phyloP scores from a whole-genome alignment of 129 eudicot species.

The Helianthus tuberosus region DNA sequence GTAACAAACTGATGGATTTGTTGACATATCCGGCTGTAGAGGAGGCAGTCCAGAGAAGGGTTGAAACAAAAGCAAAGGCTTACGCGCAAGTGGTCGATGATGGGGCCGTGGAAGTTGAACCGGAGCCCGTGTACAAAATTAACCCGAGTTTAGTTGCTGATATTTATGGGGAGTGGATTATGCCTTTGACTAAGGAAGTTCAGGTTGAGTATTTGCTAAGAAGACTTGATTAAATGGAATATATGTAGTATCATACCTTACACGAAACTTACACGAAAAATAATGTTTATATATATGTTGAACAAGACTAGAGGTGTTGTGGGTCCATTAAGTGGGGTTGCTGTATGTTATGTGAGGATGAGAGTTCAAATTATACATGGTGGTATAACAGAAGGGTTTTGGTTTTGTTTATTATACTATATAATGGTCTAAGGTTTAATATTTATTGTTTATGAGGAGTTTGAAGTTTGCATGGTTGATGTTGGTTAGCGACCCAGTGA shows the following conservation, averaged over 20 bases:
- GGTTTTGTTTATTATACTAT: too few species aligned
- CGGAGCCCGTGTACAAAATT: slow-evolving; percentile 67
- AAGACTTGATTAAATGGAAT: slow-evolving; percentile 53
- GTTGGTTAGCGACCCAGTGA: too few species aligned
- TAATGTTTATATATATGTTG: too few species aligned
- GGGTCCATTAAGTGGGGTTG: too few species aligned
- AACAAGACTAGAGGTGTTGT: too few species aligned
- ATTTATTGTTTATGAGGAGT: too few species aligned
- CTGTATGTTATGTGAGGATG: too few species aligned
- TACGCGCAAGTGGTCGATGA: slow-evolving; percentile 58
- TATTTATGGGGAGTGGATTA: slow-evolving; percentile 83
- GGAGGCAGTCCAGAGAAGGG: slow-evolving; percentile 60
- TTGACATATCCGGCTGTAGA: slow-evolving; percentile 77
- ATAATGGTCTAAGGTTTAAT: too few species aligned
- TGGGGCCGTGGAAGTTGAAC: slow-evolving; percentile 21
- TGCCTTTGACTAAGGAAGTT: slow-evolving; percentile 87
- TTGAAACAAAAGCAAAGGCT: slow-evolving; percentile 67
- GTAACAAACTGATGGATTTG: slow-evolving; percentile 51
- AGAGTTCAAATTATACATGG: too few species aligned
- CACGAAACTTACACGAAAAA: neutral
- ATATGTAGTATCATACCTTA: neutral
- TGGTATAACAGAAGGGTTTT: too few species aligned
- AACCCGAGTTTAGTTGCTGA: slow-evolving; percentile 76
- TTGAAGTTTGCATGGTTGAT: too few species aligned
- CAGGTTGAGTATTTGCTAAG: slow-evolving; percentile 76